phyloP scores from a whole-genome alignment of 176 grass and related monocot species.

The Elaeis guineensis region DNA sequence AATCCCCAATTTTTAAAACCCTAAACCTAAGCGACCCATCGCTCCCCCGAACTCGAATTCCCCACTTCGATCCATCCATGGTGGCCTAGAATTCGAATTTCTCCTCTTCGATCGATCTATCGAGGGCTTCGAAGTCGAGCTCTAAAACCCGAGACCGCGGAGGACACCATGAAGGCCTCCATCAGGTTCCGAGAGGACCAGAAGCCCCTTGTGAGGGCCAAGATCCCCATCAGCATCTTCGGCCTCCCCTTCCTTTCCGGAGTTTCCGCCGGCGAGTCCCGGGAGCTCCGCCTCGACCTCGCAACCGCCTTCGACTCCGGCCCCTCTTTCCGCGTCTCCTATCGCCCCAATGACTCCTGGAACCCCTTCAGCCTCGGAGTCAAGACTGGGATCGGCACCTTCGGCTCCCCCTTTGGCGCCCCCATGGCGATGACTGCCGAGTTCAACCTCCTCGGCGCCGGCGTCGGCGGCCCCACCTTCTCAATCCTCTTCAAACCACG shows the following conservation, averaged over 20 bases:
- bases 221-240: conserved; percentile 67
- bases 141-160: too few species aligned
- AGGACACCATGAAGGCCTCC: conserved; percentile 61
- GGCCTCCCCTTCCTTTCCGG: conserved; percentile 75
- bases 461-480: conserved; percentile 30
- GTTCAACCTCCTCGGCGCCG: conserved; percentile 51
- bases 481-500: conserved; percentile 68
- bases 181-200: conserved; percentile 80
- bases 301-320: conserved; percentile 47
- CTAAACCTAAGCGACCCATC: too few species aligned
- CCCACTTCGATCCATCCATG: too few species aligned
- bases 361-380: conserved; percentile 59
- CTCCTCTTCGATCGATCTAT: too few species aligned
- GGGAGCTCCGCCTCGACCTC: conserved; percentile 69
- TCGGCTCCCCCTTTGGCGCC: conserved; percentile 43
- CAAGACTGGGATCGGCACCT: conserved; percentile 43
- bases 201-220: conserved; percentile 58
- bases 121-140: too few species aligned
- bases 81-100: too few species aligned
- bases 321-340: conserved; percentile 55
- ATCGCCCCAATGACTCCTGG: conserved; percentile 51
- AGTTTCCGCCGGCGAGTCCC: conserved; percentile 42
- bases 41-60: too few species aligned
- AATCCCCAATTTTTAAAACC: too few species aligned
- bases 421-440: conserved; percentile 73